These are phyloP conservation scores for Cadophora sp. DNA, from an alignment of 2,329 filamentous ascomycete species.

Conservation along the genomic window DNA sequence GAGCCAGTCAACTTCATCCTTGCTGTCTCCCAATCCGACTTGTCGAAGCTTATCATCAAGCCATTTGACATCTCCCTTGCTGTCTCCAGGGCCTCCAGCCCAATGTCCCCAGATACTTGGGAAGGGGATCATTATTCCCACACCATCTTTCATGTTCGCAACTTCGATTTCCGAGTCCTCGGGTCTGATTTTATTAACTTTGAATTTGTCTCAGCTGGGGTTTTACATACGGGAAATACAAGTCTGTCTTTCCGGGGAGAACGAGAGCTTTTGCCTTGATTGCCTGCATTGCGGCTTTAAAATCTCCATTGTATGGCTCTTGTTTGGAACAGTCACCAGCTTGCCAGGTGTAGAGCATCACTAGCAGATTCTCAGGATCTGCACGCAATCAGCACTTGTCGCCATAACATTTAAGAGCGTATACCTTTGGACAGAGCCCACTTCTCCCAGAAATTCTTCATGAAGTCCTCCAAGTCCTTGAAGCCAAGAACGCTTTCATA, in stretches of 20 bases:
- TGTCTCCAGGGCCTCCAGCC: conserved; percentile 75
- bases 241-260: conserved; percentile 73
- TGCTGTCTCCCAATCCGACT: conserved; percentile 32
- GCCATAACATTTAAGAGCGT: neutral
- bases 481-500: conserved; percentile 70
- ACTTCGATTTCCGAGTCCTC: conserved; percentile 82
- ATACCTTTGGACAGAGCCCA: conserved; percentile 73
- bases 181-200: conserved; percentile 53
- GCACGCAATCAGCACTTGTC: neutral
- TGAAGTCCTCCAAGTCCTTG: conserved; percentile 74
- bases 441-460: conserved; percentile 77
- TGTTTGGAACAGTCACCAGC: conserved; percentile 73
- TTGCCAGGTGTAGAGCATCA: conserved; percentile 83
- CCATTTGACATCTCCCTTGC: conserved; percentile 74
- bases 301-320: conserved; percentile 70
- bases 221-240: conserved; percentile 74
- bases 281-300: conserved; percentile 67
- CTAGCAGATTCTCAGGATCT: conserved; percentile 77
- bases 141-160: conserved; percentile 61
- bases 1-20: conserved; percentile 20
- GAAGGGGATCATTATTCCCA: conserved; percentile 61
- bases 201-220: neutral
- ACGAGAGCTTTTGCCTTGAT: conserved; percentile 79
- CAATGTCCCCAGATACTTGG: conserved; percentile 72
- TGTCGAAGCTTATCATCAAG: conserved; percentile 58